Evolutionary conservation across 257 asterid genomes (phyloP), one percentile per base, ranked within the genome.

Genomic region (Solanum gandarillasii): DNA sequence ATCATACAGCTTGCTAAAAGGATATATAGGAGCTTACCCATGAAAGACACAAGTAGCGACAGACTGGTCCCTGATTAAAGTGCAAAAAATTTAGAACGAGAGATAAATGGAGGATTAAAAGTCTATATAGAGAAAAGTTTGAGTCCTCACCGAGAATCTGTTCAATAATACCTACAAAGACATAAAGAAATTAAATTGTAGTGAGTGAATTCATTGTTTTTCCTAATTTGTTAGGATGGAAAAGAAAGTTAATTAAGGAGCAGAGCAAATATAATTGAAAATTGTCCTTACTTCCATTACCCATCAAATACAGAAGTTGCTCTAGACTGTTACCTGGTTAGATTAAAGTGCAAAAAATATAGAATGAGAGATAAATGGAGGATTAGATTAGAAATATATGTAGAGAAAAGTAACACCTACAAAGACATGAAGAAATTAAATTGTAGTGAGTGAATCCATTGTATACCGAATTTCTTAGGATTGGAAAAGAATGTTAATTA

Each of bases 21-120:
- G 52, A 71, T 36, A 12, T 12, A 71, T 25, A 76, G 18, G 83
- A 75, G 23, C 84, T 23, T 75, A 75, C 83, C 0, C 12, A 3
- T 3, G 32, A 23, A 23, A 5, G 0, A 0, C 4, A 0, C 0
- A 76, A 2, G 6, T 12, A 23, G 34, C 4, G 18, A 12, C 6
- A 12, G 6, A 43, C 1, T 0, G 20, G 1, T 38, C 62, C 0
- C 62, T 76, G 41, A 12, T 39, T 76, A 76, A 75, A 10, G 21
- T 38, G 6, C 20, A 75, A 36, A 11, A 5, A 75, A 39, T 6
- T 12, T n/a, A 76, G 32, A 76, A 12, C 7, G 35, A 39, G 12
- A 76, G 8, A 36, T 36, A 2, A 73, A 20, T 36, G 34, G 34
- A 75, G 60, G 13, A 39, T 41, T 23, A 12, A 11, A 35, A 29